Conservation (phyloP, 2,329 filamentous ascomycete species). For the Chaetoscypha palmicola region DNA sequence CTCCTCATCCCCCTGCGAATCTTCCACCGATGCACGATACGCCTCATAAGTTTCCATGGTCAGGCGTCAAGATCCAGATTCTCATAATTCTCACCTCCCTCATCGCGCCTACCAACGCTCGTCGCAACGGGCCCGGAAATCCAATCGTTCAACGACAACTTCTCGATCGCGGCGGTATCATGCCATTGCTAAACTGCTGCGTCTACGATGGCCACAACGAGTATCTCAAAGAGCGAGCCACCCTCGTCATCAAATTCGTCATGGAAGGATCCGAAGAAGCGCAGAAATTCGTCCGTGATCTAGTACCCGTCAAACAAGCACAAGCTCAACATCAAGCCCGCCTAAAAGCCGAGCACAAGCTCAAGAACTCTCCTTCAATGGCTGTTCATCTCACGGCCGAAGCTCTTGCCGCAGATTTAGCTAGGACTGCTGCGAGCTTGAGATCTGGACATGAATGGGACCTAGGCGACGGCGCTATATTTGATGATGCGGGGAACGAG, state of each 20-base stretch:
- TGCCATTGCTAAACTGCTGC: constrained; percentile 82
- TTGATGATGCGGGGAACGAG: neutral
- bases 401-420: constrained; percentile 3
- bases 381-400: neutral
- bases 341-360: neutral
- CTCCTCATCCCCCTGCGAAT: constrained; percentile 34
- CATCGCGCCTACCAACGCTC: constrained; percentile 69
- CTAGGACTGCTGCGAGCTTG: neutral
- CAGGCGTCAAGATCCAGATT: constrained; percentile 82
- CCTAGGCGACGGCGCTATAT: neutral
- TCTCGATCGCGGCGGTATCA: constrained; percentile 75
- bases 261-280: constrained; percentile 69
- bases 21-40: constrained; percentile 52
- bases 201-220: constrained; percentile 89
- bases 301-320: constrained; percentile 28
- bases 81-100: constrained; percentile 84
- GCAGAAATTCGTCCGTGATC: constrained; percentile 60
- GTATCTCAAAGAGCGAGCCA: constrained; percentile 86
- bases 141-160: constrained; percentile 82
- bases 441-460: neutral
- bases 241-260: constrained; percentile 79
- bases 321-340: constrained; percentile 21
- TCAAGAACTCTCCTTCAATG: neutral
- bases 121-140: constrained; percentile 54
- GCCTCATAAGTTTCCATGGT: constrained; percentile 58